Conservation (phyloP, 2,329 filamentous ascomycete species). For the Lasiodiplodia sp. region DNA sequence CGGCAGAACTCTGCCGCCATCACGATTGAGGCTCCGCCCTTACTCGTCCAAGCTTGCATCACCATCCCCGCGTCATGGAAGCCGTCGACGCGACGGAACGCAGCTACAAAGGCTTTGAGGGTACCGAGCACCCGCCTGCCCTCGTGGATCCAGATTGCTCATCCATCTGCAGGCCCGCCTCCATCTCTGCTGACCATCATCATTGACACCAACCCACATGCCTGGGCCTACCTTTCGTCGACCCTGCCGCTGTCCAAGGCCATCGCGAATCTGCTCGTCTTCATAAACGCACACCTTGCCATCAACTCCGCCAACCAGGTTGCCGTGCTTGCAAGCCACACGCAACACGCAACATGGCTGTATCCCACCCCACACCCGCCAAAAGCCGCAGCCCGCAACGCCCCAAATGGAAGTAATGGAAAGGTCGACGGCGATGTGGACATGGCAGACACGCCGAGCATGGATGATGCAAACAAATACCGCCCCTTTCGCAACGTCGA, state of each 20-base stretch:
- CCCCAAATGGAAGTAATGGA: slow-evolving; percentile 10
- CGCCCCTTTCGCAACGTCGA: slow-evolving; percentile 90
- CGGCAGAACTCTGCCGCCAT: too few relatives aligned
- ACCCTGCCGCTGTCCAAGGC: slow-evolving; percentile 82
- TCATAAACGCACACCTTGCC: slow-evolving; percentile 94
- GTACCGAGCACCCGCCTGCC: slow-evolving; percentile 35
- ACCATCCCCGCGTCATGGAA: slow-evolving; percentile 60
- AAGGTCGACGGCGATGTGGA: slow-evolving; percentile 19
- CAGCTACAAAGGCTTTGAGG: slow-evolving; percentile 47
- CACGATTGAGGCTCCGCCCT: not conserved
- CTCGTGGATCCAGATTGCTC: not conserved
- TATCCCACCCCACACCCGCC: slow-evolving; percentile 68
- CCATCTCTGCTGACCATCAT: slow-evolving; percentile 90
- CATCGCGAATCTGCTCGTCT: slow-evolving; percentile 89
- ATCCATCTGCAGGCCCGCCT: slow-evolving; percentile 54
- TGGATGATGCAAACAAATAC: slow-evolving; percentile 81
- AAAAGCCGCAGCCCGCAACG: not conserved
- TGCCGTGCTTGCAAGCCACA: slow-evolving; percentile 88
- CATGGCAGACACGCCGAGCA: slow-evolving; percentile 33
- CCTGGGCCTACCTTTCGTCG: slow-evolving; percentile 81
- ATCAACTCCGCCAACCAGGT: slow-evolving; percentile 94
- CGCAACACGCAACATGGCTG: slow-evolving; percentile 85
- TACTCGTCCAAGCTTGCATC: slow-evolving; percentile 14
- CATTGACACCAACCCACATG: slow-evolving; percentile 94
- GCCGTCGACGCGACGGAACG: slow-evolving; percentile 66